phyloP scores from a whole-genome alignment of 2,329 filamentous ascomycete species.

The Verticillium klebahnii region DNA sequence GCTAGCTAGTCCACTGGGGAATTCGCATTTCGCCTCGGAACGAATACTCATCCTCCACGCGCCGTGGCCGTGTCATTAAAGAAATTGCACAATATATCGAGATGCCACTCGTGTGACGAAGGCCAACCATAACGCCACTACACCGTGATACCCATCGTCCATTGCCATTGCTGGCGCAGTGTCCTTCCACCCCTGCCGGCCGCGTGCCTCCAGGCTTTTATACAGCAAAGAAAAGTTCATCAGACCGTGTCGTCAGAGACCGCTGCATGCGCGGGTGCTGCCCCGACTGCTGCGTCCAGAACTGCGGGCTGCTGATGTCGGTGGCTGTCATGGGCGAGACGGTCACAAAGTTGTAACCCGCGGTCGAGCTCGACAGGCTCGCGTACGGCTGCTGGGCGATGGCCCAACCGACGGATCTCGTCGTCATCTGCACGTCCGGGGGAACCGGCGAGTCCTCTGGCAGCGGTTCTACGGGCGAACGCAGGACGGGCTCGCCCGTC shows the following conservation, averaged over 20 bases:
- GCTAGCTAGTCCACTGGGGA: too few species aligned
- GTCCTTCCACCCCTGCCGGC: not conserved
- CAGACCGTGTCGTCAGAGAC: conserved; percentile 34
- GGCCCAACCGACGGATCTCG: conserved; percentile 22
- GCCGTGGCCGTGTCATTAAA: too few species aligned
- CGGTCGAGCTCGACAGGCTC: conserved; percentile 8
- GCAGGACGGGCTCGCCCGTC: not conserved
- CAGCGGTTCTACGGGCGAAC: not conserved
- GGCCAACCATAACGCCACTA: not conserved
- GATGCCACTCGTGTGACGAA: not conserved
- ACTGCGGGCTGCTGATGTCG: conserved; percentile 8
- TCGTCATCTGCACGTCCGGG: conserved; percentile 42
- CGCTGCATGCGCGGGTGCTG: conserved; percentile 21
- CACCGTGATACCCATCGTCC: not conserved
- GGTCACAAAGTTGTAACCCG: not conserved
- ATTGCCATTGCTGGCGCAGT: not conserved
- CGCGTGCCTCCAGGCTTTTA: not conserved
- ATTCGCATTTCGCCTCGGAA: too few species aligned
- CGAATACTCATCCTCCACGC: too few species aligned
- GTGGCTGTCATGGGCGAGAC: conserved; percentile 14
- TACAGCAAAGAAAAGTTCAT: conserved; percentile 30
- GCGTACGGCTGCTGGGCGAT: conserved; percentile 9
- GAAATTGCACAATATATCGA: not conserved
- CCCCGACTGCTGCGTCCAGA: not conserved
- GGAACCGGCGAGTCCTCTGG: conserved; percentile 40